Evolutionary conservation across 352 stramenopile genomes (phyloP).

Genomic region (Plasmopara viticola): DNA sequence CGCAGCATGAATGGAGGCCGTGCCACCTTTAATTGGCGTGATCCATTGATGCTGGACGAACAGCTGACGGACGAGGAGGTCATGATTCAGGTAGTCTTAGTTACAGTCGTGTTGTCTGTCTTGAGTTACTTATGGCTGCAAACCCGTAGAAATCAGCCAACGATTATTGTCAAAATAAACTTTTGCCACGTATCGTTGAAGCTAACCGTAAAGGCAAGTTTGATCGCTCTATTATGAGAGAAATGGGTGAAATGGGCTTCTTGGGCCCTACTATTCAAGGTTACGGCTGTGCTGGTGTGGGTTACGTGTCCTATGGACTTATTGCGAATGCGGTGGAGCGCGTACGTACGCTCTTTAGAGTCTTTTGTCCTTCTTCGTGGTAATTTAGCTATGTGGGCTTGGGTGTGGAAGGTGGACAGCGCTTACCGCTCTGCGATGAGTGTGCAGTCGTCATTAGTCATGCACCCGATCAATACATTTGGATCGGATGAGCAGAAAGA

Average conservation of each 20-base stretch:
- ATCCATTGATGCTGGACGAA: slow-evolving; percentile 64
- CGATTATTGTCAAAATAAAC: slow-evolving; percentile 91
- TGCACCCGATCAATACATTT: slow-evolving; percentile 98
- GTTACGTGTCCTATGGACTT: slow-evolving; percentile 95
- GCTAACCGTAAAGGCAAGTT: slow-evolving; percentile 94
- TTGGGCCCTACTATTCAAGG: slow-evolving; percentile 91
- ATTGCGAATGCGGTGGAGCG: slow-evolving; percentile 95
- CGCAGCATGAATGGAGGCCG: slow-evolving; percentile 42
- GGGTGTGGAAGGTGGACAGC: slow-evolving; percentile 84
- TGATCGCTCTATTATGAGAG: slow-evolving; percentile 91
- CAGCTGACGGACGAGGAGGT: slow-evolving; percentile 88
- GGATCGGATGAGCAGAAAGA: slow-evolving; percentile 94
- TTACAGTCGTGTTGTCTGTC: not conserved
- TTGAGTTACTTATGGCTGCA: slow-evolving; percentile 5
- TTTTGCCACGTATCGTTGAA: slow-evolving; percentile 91
- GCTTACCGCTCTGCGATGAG: slow-evolving; percentile 96
- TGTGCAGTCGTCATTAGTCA: slow-evolving; percentile 96
- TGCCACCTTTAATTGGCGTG: slow-evolving; percentile 70
- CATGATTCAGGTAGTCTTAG: slow-evolving; percentile 76
- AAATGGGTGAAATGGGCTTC: slow-evolving; percentile 93
- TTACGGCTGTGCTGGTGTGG: slow-evolving; percentile 93
- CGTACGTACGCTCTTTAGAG: slow-evolving; percentile 5
- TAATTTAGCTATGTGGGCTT: not conserved
- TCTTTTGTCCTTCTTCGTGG: not conserved
- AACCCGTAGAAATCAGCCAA: slow-evolving; percentile 80